phyloP scores from a whole-genome alignment of 768 basidiomycete genomes.

The Leccinum obscurum region DNA sequence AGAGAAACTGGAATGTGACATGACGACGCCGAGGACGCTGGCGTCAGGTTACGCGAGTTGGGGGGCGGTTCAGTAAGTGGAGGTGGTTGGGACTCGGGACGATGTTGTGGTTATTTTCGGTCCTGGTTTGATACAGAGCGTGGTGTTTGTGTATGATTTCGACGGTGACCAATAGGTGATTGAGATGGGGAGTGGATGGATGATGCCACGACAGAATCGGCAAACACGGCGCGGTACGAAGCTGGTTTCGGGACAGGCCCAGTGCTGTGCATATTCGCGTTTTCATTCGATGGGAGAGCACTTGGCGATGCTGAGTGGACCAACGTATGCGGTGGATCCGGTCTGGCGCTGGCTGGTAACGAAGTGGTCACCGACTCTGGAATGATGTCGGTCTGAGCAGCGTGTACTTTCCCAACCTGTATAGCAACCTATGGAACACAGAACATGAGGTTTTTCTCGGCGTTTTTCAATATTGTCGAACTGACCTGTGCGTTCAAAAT shows the following conservation, averaged over 20 bases:
- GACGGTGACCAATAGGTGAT: constrained; percentile 16
- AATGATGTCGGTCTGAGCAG: constrained; percentile 55
- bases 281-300: constrained; percentile 33
- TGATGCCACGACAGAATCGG: constrained; percentile 23
- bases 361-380: constrained; percentile 36
- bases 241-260: constrained; percentile 20
- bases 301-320: constrained; percentile 44
- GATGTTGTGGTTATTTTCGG: constrained; percentile 24
- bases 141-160: constrained; percentile 7
- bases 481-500: constrained; percentile 58
- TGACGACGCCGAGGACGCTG: constrained; percentile 56
- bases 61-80: constrained; percentile 30
- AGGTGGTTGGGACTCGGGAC: constrained; percentile 15
- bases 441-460: not conserved
- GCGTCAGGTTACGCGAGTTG: constrained; percentile 51
- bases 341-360: constrained; percentile 21
- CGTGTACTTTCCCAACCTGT: constrained; percentile 52
- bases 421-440: constrained; percentile 48
- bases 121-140: constrained; percentile 24
- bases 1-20: constrained; percentile 40
- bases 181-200: constrained; percentile 27
- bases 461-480: not conserved
- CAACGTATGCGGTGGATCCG: constrained; percentile 28
- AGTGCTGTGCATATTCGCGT: constrained; percentile 6
- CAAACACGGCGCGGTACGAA: constrained; percentile 27